Base-by-base conservation (phyloP, 164 flowering plant species). In the Stephania yunnanensis region DNA sequence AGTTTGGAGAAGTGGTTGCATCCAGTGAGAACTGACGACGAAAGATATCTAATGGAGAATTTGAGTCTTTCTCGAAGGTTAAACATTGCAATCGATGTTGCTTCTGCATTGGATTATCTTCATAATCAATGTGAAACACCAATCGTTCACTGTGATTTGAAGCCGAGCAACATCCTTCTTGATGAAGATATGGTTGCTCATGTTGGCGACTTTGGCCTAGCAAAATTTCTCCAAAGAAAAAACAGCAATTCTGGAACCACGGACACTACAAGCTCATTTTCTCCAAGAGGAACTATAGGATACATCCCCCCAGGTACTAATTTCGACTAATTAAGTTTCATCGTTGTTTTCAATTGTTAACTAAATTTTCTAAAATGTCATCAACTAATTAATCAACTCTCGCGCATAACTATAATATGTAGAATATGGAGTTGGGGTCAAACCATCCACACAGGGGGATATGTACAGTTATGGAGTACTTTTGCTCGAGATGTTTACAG, bases 291-390 rank as follows among this genome's bases (percentile, higher is more conserved):
- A 46, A 68, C 71, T 29, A 65, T 73, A 22, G 70, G 61, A 46
- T 73, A 73, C 64, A 50, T 73, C 36, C 58, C 70, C 25, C 70
- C 75, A 45, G 75, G 75, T 73, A 73, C n/a, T 4, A 4, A n/a
- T n/a, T 50, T 10, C 15, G 9, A 9, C 3, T 11, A 50, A 9
- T 50, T 25, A 25, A 25, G 25, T 25, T 25, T 25, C 25, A 25
- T 25, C 25, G 25, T 25, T 25, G 25, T 0, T 25, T 25, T 25
- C 25, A 25, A 25, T 25, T 25, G 25, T 25, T 25, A 25, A 25
- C 25, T 25, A 25, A 25, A 25, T 25, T 25, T 36, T 36, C 42
- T 36, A 36, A 36, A 2, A 36, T 36, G 42, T 36, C 1, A 36
- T 36, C 4, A 36, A 36, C 3, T 3, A 31, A 31, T 31, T 31